phyloP scores from a whole-genome alignment of 768 basidiomycete genomes.

The Mycena belliarum region DNA sequence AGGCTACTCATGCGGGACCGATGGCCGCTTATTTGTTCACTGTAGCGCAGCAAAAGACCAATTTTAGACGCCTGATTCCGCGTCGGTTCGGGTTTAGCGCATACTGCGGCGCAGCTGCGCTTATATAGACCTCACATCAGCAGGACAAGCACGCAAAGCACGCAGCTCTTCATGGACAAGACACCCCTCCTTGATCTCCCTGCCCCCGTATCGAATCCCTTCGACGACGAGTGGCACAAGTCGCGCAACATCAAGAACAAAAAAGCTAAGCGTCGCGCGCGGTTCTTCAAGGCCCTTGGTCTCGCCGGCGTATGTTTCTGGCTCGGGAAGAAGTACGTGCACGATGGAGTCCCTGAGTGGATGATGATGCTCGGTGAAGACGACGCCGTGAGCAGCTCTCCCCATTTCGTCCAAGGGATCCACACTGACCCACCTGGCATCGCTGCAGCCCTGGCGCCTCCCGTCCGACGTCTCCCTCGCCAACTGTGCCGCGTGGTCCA shows the following conservation, averaged over 20 bases:
- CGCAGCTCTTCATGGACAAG: background rate
- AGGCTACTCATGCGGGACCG: no score
- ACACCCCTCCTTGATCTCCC: background rate
- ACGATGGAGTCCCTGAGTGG: background rate
- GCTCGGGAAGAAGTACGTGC: background rate
- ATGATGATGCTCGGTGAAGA: background rate
- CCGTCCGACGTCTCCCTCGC: background rate
- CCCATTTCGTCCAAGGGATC: no score
- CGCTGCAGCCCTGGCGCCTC: conserved; percentile 3
- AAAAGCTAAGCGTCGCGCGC: background rate
- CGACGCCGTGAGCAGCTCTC: background rate
- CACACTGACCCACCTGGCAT: background rate
- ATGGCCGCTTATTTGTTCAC: no score
- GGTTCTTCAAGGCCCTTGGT: background rate
- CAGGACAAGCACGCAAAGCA: no score
- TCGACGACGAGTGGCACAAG: no score
- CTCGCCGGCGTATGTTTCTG: background rate
- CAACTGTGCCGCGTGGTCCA: conserved; percentile 2
- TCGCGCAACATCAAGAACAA: background rate
- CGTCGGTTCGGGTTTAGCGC: no score
- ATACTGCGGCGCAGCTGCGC: no score
- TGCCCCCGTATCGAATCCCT: background rate
- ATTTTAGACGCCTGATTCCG: no score
- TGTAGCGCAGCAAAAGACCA: no score
- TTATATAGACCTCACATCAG: no score